These are phyloP conservation scores for Uronychia binucleata DNA, from an alignment of 73 alveolate genomes.

Conservation along the genomic window DNA sequence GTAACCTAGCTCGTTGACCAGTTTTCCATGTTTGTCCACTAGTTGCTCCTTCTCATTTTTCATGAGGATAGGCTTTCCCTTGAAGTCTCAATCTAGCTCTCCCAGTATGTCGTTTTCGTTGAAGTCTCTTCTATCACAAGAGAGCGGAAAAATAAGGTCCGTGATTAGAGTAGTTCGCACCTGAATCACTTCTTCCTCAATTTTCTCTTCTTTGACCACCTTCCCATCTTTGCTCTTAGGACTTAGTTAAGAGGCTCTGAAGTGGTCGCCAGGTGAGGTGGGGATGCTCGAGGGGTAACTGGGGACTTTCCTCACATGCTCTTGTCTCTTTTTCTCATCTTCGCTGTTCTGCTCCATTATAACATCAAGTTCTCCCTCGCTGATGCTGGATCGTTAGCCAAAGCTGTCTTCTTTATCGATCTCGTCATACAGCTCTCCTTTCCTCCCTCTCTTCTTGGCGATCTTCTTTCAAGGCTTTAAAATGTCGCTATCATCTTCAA, in stretches of 20 bases:
- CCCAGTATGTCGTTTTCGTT: conserved; percentile 67
- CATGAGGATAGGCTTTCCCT: conserved; percentile 37
- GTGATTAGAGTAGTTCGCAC: neutral
- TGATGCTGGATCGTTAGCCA: neutral
- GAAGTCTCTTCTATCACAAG: conserved; percentile 34
- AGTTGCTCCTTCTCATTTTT: conserved; percentile 35
- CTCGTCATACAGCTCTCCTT: neutral
- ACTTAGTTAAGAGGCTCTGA: neutral
- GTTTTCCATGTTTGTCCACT: conserved; percentile 57
- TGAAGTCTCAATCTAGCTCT: conserved; percentile 57
- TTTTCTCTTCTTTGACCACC: neutral
- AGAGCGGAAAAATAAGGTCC: conserved; percentile 10
- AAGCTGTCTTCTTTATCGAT: neutral
- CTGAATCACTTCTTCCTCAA: neutral
- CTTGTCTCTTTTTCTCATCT: neutral
- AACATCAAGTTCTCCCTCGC: neutral
- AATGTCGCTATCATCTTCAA: neutral
- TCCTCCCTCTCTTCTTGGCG: neutral
- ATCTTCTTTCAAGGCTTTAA: neutral
- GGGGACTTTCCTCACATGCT: no score
- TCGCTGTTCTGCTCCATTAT: neutral
- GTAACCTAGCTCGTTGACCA: conserved; percentile 58
- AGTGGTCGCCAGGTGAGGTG: neutral
- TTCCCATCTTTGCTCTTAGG: neutral
- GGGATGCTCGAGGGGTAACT: neutral